Evolutionary conservation across 2,329 filamentous ascomycete species (phyloP).

Genomic region (Cercospora nicotianae): DNA sequence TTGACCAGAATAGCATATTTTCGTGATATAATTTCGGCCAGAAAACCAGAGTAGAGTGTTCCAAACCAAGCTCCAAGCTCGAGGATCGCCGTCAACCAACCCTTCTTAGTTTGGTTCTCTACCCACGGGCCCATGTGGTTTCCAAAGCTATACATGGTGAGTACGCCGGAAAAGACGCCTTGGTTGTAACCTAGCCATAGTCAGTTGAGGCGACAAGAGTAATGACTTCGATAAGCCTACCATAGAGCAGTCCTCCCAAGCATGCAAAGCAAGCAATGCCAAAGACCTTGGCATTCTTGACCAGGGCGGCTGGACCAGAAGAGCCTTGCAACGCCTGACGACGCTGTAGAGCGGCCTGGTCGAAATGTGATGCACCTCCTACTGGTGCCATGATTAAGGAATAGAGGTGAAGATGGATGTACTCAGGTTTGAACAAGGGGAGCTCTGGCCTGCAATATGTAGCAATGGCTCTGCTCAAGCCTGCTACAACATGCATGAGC

Average conservation of each 20-base stretch:
- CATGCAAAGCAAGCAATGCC: conserved; percentile 57
- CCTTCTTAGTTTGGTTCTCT: conserved; percentile 41
- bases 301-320: conserved; percentile 51
- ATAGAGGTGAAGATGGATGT: background rate
- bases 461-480: background rate
- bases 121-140: conserved; percentile 39
- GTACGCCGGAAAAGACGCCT: conserved; percentile 72
- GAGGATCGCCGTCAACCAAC: conserved; percentile 62
- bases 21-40: conserved; percentile 64
- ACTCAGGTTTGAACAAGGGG: background rate
- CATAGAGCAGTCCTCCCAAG: conserved; percentile 58
- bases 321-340: conserved; percentile 43
- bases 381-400: conserved; percentile 41
- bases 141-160: conserved; percentile 52
- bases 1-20: conserved; percentile 70
- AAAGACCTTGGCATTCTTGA: conserved; percentile 56
- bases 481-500: conserved; percentile 4
- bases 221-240: conserved; percentile 34
- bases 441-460: conserved; percentile 9
- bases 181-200: conserved; percentile 64
- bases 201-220: background rate
- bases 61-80: conserved; percentile 79
- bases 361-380: conserved; percentile 39
- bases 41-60: conserved; percentile 65
- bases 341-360: conserved; percentile 45